Evolutionary conservation across 257 asterid species (phyloP).

Genomic region (Datura wrightii): DNA sequence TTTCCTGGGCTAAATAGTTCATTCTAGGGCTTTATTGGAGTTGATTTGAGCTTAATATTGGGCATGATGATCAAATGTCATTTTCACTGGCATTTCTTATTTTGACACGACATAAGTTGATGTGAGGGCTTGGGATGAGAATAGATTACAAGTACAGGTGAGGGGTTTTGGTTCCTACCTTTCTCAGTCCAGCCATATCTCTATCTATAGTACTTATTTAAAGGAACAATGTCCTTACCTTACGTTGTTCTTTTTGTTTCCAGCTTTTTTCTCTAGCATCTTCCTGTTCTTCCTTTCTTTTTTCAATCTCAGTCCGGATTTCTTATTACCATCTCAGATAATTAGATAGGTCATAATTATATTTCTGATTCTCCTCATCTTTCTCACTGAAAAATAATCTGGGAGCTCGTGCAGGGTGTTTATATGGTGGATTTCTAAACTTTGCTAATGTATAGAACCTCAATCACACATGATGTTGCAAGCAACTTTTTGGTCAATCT

Average conservation of each 20-base stretch:
- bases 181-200: constrained; percentile 21
- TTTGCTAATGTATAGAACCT: constrained; percentile 29
- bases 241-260: constrained; percentile 27
- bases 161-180: constrained; percentile 28
- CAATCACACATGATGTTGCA: constrained; percentile 22
- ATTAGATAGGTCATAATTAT: constrained; percentile 11
- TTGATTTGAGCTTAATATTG: constrained; percentile 25
- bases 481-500: constrained; percentile 29
- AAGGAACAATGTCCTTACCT: constrained; percentile 22
- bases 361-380: background rate
- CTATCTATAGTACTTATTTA: constrained; percentile 16
- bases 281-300: constrained; percentile 6
- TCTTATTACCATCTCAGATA: constrained; percentile 26
- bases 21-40: constrained; percentile 26
- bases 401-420: constrained; percentile 30
- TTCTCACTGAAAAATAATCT: constrained; percentile 27
- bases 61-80: constrained; percentile 24
- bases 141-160: constrained; percentile 26
- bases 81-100: constrained; percentile 18
- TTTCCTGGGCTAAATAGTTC: constrained; percentile 27
- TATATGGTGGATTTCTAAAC: constrained; percentile 28
- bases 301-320: background rate
- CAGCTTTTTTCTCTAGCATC: constrained; percentile 28
- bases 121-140: constrained; percentile 30
- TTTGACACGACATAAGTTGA: constrained; percentile 25